Evolutionary conservation across 2,329 filamentous ascomycete species (phyloP), one percentile per base, ranked within the genome.

Genomic region (Trichothecium roseum): DNA sequence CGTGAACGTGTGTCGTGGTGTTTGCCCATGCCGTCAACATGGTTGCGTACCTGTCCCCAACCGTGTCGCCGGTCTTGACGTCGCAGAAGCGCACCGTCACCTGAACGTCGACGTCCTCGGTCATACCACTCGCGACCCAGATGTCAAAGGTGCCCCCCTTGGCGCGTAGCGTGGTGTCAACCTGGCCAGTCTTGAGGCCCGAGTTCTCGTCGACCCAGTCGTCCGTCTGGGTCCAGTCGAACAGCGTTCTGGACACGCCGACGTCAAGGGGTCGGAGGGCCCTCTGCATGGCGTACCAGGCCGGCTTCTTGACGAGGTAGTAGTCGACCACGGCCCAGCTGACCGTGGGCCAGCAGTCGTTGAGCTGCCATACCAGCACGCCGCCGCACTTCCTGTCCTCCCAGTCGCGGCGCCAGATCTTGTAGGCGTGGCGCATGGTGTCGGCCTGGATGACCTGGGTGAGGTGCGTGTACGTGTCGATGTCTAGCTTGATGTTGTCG

Each of bases 391-490:
- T 74, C 46, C 47, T 74, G 61, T 35, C 69, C 68, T 46, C 64
- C 78, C 78, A 82, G 50, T 80, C 68, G 18, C 73, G 66, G 32
- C 77, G 63, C 78, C 78, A 74, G 4, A 60, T 53, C 28, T 68
- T 60, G 47, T 73, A 74, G 1, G 69, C 68, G 24, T 57, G 63
- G 4, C 60, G 56, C 46, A 74, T 59, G 33, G 68, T 63, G 43
- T 74, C 70, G 3, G 66, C 60, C 51, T 74, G 70, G 40, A 68
- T 62, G 5, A 74, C 48, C 41, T 74, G 70, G 1, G 70, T 72
- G 16, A 81, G 74, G 12, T 84, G 84, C 54, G 88, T 87, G 60
- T 87, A 86, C 41, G 84, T 79, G 1, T 81, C 74, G 26, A 71
- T 62, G 24, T 74, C 65, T 37, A 80, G 69, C 29, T 60, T 55